Percentiles rank a stretch among this genome's conserved stretches.
These are phyloP conservation scores for Aspergillus awamori DNA, from an alignment of 2,329 filamentous ascomycete genomes.

Conservation along the genomic window DNA sequence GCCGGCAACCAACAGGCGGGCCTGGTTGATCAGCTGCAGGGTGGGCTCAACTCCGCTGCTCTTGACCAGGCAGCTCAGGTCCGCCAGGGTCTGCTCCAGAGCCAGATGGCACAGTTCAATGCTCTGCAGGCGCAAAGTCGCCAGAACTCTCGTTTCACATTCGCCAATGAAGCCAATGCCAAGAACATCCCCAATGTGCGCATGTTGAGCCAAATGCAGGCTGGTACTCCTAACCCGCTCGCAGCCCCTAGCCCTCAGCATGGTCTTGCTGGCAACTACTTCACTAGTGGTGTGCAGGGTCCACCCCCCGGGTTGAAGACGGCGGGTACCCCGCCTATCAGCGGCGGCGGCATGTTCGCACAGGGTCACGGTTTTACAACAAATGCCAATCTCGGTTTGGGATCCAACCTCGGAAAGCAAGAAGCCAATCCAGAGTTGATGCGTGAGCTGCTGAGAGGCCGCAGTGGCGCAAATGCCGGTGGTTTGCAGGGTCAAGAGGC, in stretches of 20 bases:
- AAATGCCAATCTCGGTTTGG: constrained; percentile 64
- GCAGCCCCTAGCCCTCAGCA: constrained; percentile 43
- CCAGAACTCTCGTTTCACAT: constrained; percentile 85
- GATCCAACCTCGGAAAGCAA: constrained; percentile 64
- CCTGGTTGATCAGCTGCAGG: constrained; percentile 49
- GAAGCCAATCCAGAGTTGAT: constrained; percentile 75
- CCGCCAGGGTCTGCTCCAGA: constrained; percentile 50
- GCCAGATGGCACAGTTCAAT: constrained; percentile 53
- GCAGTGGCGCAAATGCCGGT: constrained; percentile 60
- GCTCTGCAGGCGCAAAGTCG: constrained; percentile 71
- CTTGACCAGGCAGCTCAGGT: constrained; percentile 49
- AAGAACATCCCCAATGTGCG: constrained; percentile 63
- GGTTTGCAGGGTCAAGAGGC: constrained; percentile 76
- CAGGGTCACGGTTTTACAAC: constrained; percentile 81
- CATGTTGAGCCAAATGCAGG: constrained; percentile 54
- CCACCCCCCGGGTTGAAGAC: constrained; percentile 95
- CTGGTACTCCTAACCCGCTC: constrained; percentile 41
- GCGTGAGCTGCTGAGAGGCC: constrained; percentile 77
- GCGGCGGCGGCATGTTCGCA: constrained; percentile 79
- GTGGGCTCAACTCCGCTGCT: constrained; percentile 32
- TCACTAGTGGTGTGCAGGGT: constrained; percentile 81
- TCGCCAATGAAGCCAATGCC: constrained; percentile 68
- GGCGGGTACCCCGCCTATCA: constrained; percentile 86
- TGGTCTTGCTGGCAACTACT: constrained; percentile 67
- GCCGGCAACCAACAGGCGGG: constrained; percentile 63